Evolutionary conservation across 1,284 basidiomycete genomes (phyloP), one percentile per base, ranked within the genome.

Genomic region (Bondarzewia mesenterica): DNA sequence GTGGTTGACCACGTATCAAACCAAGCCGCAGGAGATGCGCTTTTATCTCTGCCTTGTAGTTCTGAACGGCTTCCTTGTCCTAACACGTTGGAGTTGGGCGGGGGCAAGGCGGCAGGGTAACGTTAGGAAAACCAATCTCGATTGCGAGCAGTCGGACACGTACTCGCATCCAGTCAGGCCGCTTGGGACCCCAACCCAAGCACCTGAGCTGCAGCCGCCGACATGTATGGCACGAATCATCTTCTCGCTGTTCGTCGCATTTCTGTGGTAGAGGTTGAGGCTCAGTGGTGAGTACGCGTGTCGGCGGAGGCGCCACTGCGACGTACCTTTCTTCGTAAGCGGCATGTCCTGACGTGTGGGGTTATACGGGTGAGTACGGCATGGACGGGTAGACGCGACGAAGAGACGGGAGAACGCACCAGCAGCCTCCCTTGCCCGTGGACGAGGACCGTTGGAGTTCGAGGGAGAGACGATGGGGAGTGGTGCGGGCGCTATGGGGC

Each of bases 151-250:
- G n/a, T 18, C 14, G 10, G 38, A 18, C 21, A 74, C 84, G 66
- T 57, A 88, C 86, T 55, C 85, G 68, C 85, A 89, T 87, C 86
- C 85, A 89, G 51, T 88, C 85, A 16, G 85, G 87, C 46, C 86
- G 75, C 60, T 77, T 83, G 14, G 80, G 70, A 5, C 86, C 87
- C 86, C 86, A 89, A 16, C 86, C 87, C 4, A 89, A 71, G 64
- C 86, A 89, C 42, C 83, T 73, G 58, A 89, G 84, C 47, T 78
- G 78, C 20, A 89, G 71, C 37, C 86, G 82, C 54, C 77, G 75
- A 61, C 86, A 89, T 0, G 86, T 89, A 57, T 78, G 75, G 65
- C 86, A 89, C 3, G 85, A 82, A 61, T 84, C 77, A 53, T 53
- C 55, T 60, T 85, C 80, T 55, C 82, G 78, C 58, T 85, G 79